A percentile compares a stretch with the other conserved stretches of the same genome.
Conservation (phyloP, 2,329 filamentous ascomycete genomes). For the Seiridium cupressi region DNA sequence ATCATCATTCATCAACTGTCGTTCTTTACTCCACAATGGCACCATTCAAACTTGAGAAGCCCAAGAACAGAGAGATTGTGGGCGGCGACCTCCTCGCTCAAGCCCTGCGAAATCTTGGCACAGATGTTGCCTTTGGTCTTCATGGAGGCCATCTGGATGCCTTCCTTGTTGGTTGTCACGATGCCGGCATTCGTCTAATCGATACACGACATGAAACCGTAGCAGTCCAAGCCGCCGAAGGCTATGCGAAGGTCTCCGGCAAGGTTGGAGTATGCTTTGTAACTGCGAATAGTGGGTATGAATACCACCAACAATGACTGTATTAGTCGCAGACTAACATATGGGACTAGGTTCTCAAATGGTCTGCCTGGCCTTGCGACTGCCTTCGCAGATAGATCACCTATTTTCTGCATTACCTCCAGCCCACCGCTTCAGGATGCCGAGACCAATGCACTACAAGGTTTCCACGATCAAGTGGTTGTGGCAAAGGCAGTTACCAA, state of each 20-base stretch:
- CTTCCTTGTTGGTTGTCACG: constrained; percentile 41
- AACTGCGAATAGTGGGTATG: constrained; percentile 45
- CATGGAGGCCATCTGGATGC: constrained; percentile 47
- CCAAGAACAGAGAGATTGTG: constrained; percentile 30
- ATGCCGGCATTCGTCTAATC: constrained; percentile 37
- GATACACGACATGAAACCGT: constrained; percentile 46
- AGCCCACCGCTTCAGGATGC: constrained; percentile 41
- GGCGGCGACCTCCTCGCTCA: constrained; percentile 45
- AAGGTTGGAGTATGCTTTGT: constrained; percentile 44
- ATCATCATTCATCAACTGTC: no score
- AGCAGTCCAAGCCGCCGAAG: constrained; percentile 45
- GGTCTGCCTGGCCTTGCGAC: constrained; percentile 42
- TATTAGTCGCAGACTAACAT: not conserved
- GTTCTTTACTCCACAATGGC: no score
- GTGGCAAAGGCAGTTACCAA: constrained; percentile 41
- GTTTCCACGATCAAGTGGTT: constrained; percentile 44
- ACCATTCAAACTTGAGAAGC: no score
- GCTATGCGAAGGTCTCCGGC: constrained; percentile 40
- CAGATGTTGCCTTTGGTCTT: constrained; percentile 42
- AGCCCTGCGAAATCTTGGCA: constrained; percentile 37
- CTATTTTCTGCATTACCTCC: constrained; percentile 42
- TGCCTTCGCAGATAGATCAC: constrained; percentile 41
- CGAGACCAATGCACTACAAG: constrained; percentile 44
- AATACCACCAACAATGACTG: not conserved
- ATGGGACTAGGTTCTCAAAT: constrained; percentile 37